phyloP scores from a whole-genome alignment of 2,329 filamentous ascomycete genomes.

The Hyphodiscus sp. region DNA sequence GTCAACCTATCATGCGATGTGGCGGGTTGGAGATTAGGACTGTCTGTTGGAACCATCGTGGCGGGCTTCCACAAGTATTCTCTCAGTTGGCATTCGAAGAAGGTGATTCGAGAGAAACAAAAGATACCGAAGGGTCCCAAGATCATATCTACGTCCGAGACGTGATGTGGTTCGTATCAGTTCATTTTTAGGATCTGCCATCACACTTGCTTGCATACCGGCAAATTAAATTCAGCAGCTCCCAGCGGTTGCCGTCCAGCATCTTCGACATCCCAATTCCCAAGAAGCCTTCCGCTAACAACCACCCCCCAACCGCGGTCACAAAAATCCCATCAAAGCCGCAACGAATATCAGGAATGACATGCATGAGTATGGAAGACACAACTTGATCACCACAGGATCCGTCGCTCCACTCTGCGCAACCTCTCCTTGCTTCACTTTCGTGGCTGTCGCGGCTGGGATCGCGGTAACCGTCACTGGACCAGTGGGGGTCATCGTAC shows the following conservation, averaged over 20 bases:
- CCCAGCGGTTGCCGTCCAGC: neutral
- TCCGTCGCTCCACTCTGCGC: slow-evolving; percentile 9
- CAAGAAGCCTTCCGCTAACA: neutral
- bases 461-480: slow-evolving; percentile 14
- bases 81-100: no score
- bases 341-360: slow-evolving; percentile 16
- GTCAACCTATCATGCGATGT: no score
- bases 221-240: neutral
- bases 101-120: no score
- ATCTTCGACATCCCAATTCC: neutral
- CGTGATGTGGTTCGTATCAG: neutral
- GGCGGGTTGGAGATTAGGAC: no score
- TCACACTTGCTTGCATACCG: neutral
- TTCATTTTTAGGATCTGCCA: neutral
- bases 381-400: slow-evolving; percentile 9
- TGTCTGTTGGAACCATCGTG: no score
- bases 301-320: neutral
- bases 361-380: slow-evolving; percentile 12
- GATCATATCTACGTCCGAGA: no score
- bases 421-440: slow-evolving; percentile 24
- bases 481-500: neutral
- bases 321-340: slow-evolving; percentile 21
- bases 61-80: no score
- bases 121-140: no score
- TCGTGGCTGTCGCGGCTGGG: slow-evolving; percentile 18